A percentile compares a stretch with the other conserved stretches of the same genome.
Conservation (phyloP, 108 stramenopile species). For the Bacterosira constricta region DNA sequence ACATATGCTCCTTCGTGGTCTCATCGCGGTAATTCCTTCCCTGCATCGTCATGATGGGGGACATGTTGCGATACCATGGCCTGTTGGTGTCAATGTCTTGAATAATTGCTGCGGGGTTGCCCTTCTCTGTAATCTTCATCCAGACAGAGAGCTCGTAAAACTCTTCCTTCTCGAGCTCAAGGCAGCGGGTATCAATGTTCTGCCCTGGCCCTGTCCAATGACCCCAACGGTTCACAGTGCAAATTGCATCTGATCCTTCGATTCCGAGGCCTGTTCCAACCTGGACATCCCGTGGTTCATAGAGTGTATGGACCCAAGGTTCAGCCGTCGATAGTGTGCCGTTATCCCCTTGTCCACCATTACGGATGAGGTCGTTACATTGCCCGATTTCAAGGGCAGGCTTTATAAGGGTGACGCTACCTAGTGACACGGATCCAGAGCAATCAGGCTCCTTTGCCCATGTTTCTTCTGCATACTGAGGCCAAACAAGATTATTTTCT, state of each 20-base stretch:
- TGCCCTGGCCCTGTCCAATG: slow-evolving; percentile 46
- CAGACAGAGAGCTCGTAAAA: slow-evolving; percentile 44
- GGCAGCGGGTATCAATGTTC: slow-evolving; percentile 34
- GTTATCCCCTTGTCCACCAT: slow-evolving; percentile 26
- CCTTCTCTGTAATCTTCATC: slow-evolving; percentile 20
- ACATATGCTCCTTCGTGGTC: slow-evolving; percentile 16
- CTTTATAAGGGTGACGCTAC: slow-evolving; percentile 33
- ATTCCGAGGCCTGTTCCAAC: slow-evolving; percentile 24
- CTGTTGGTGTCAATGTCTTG: slow-evolving; percentile 27
- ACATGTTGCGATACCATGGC: slow-evolving; percentile 17
- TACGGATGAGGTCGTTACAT: slow-evolving; percentile 39
- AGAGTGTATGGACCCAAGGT: slow-evolving; percentile 40
- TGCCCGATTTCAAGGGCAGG: slow-evolving; percentile 25
- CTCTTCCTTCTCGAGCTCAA: slow-evolving; percentile 20
- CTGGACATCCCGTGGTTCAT: slow-evolving; percentile 8
- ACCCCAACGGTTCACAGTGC: slow-evolving; percentile 12
- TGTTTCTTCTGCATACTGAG: slow-evolving; percentile 45
- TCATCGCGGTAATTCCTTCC: slow-evolving; percentile 17
- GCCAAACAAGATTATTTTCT: slow-evolving; percentile 40
- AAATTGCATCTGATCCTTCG: slow-evolving; percentile 32
- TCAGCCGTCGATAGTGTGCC: slow-evolving; percentile 2
- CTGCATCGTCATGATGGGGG: slow-evolving; percentile 23
- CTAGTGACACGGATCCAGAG: slow-evolving; percentile 10
- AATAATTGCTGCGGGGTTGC: slow-evolving; percentile 18
- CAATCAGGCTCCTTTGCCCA: slow-evolving; percentile 45